Percentiles rank a stretch among this genome's conserved stretches.
These are phyloP conservation scores for Xylaria sp. DNA, from an alignment of 2,329 filamentous ascomycete genomes.

Conservation along the genomic window DNA sequence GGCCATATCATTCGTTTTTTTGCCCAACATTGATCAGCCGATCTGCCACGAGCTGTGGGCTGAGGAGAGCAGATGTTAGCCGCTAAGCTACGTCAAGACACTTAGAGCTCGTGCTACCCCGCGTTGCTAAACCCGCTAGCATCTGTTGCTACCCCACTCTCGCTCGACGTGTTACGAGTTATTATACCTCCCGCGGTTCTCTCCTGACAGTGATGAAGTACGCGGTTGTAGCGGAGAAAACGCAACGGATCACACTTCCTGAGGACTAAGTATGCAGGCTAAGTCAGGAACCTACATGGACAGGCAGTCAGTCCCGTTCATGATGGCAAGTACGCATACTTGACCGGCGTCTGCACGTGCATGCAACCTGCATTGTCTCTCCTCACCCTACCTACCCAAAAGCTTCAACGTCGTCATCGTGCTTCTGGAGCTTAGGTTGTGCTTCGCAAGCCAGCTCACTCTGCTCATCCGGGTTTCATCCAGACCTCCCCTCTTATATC, in stretches of 20 bases:
- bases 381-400: not conserved
- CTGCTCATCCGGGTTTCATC: not conserved
- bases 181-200: not conserved
- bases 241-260: not conserved
- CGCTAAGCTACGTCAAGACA: not conserved
- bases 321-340: not conserved
- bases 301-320: not conserved
- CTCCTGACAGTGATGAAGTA: not conserved
- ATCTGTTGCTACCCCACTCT: not conserved
- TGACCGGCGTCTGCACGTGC: conserved; percentile 9
- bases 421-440: conserved; percentile 24
- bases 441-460: not conserved
- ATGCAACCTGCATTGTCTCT: conserved; percentile 11
- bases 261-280: too few relatives aligned
- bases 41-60: not conserved
- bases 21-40: not conserved
- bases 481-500: not conserved
- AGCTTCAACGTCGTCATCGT: conserved; percentile 39
- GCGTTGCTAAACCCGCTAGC: not conserved
- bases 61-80: not conserved
- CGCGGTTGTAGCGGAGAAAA: not conserved
- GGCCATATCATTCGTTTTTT: not conserved
- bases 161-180: not conserved
- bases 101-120: not conserved
- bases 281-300: conserved; percentile 2